These are phyloP conservation scores for Russula griseocarnosa DNA, from an alignment of 768 basidiomycete genomes.

Conservation along the genomic window DNA sequence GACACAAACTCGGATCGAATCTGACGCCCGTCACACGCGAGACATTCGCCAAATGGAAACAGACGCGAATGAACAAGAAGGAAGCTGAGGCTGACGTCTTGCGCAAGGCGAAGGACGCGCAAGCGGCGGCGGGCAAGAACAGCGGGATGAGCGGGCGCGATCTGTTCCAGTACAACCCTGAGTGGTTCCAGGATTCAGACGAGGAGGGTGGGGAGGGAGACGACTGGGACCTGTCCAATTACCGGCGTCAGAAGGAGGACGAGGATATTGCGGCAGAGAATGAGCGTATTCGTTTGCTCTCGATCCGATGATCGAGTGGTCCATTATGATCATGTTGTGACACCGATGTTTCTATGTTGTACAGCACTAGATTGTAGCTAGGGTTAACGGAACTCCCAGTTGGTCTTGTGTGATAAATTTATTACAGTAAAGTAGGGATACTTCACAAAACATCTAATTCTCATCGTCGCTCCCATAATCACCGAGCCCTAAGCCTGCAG, in stretches of 20 bases:
- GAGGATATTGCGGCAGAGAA: conserved; percentile 55
- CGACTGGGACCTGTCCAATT: conserved; percentile 51
- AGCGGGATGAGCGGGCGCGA: conserved; percentile 94
- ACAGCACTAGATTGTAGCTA: conserved; percentile 3
- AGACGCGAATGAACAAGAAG: conserved; percentile 93
- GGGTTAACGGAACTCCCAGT: neutral
- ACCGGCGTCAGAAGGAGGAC: conserved; percentile 58
- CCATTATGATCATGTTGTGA: conserved; percentile 30
- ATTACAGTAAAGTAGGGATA: neutral
- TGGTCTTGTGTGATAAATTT: neutral
- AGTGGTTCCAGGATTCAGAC: conserved; percentile 84
- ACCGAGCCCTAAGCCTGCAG: conserved; percentile 57
- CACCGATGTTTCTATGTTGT: conserved; percentile 8
- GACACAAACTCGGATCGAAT: conserved; percentile 88
- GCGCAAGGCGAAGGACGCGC: conserved; percentile 76
- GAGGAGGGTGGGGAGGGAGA: conserved; percentile 50
- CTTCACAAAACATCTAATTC: conserved; percentile 31
- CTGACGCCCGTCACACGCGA: conserved; percentile 93
- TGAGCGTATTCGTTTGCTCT: conserved; percentile 46
- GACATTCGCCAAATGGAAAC: conserved; percentile 91
- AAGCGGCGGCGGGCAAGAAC: conserved; percentile 83
- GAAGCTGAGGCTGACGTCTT: conserved; percentile 78
- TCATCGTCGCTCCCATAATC: conserved; percentile 78
- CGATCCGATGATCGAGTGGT: conserved; percentile 33
- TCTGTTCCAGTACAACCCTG: conserved; percentile 95